Conservation (phyloP, 257 asterid species). For the Plantago elongata region DNA sequence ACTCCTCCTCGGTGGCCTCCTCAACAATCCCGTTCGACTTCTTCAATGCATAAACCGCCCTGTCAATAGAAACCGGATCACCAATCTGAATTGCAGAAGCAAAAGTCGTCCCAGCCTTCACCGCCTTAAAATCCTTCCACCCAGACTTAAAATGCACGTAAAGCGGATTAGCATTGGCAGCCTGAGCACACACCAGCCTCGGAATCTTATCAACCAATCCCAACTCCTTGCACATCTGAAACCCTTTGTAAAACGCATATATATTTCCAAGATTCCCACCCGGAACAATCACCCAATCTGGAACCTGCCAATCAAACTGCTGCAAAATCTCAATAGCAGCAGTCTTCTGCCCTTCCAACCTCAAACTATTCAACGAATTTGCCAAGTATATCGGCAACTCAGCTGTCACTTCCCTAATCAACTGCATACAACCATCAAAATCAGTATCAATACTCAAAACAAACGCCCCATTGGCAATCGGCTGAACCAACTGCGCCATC, state of each 20-base stretch:
- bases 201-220: constrained; percentile 84
- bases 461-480: constrained; percentile 85
- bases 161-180: constrained; percentile 79
- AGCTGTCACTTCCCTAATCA: constrained; percentile 74
- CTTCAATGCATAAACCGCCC: constrained; percentile 73
- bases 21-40: constrained; percentile 70
- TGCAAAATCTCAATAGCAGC: constrained; percentile 82
- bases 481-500: constrained; percentile 78
- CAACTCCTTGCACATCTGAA: constrained; percentile 73
- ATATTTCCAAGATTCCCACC: constrained; percentile 86
- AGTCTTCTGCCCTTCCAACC: constrained; percentile 85
- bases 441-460: constrained; percentile 79
- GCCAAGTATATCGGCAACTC: constrained; percentile 84
- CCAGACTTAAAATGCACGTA: constrained; percentile 65
- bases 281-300: constrained; percentile 88
- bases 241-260: constrained; percentile 83
- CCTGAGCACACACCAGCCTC: constrained; percentile 83
- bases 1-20: constrained; percentile 87
- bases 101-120: constrained; percentile 72
- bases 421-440: constrained; percentile 92
- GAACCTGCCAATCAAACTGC: constrained; percentile 89
- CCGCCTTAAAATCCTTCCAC: constrained; percentile 72
- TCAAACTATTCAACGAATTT: constrained; percentile 68
- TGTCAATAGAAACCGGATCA: constrained; percentile 78
- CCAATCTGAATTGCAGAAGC: constrained; percentile 95